phyloP scores from a whole-genome alignment of 129 eudicot genomes.

The Artemisia argyi region DNA sequence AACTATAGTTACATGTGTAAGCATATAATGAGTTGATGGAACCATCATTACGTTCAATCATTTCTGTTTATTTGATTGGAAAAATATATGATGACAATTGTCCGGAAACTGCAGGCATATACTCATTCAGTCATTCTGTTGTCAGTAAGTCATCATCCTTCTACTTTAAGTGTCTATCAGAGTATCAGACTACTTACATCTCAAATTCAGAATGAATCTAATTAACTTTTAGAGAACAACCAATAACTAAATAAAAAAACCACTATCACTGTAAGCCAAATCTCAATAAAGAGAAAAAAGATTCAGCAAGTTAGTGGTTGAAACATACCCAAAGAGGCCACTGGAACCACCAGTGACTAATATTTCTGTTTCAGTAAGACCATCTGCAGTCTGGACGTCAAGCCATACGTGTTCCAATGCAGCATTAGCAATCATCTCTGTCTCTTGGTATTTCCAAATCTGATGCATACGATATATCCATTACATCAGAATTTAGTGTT shows the following conservation, averaged over 20 bases:
- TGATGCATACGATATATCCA: constrained; percentile 22
- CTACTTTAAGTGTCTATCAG: background rate
- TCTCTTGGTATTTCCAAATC: constrained; percentile 73
- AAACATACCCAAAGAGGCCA: constrained; percentile 55
- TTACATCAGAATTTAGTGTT: background rate
- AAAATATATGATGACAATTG: background rate
- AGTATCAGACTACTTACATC: background rate
- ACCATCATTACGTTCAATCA: background rate
- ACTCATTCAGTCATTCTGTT: background rate
- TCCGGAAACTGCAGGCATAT: background rate
- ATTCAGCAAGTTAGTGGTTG: background rate
- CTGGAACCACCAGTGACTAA: constrained; percentile 58
- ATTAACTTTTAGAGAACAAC: background rate
- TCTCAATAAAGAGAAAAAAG: background rate
- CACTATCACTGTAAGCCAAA: background rate
- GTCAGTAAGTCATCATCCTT: background rate
- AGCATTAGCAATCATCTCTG: constrained; percentile 46
- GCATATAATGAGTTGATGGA: background rate
- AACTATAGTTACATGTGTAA: background rate
- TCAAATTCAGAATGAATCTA: background rate
- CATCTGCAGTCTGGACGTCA: constrained; percentile 52
- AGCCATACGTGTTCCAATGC: constrained; percentile 54
- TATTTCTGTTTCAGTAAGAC: constrained; percentile 48
- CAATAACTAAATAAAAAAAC: background rate
- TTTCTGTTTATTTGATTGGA: background rate